A percentile compares a stretch with the other conserved stretches of the same genome.
These are phyloP conservation scores for Tricholoma sp. DNA, from an alignment of 768 basidiomycete species.

Conservation along the genomic window DNA sequence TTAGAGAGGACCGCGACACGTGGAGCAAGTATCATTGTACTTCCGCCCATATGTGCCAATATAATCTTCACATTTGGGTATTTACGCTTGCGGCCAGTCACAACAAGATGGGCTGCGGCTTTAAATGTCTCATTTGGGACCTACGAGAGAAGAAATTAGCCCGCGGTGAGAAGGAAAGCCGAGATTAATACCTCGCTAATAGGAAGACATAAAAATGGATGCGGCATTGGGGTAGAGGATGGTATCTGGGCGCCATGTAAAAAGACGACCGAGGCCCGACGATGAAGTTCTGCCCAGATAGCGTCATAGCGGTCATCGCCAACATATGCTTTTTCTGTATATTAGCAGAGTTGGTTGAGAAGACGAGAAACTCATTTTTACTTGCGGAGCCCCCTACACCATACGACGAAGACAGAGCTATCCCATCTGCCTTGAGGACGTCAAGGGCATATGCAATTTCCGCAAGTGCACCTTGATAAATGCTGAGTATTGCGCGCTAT, in stretches of 20 bases:
- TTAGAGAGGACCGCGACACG: slow-evolving; percentile 64
- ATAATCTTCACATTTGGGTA: slow-evolving; percentile 59
- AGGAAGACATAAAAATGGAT: slow-evolving; percentile 61
- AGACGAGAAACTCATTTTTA: slow-evolving; percentile 22
- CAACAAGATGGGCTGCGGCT: slow-evolving; percentile 73
- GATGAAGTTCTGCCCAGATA: slow-evolving; percentile 68
- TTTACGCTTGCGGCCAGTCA: slow-evolving; percentile 61
- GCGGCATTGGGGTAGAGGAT: slow-evolving; percentile 59
- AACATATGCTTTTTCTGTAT: slow-evolving; percentile 47
- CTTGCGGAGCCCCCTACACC: slow-evolving; percentile 51
- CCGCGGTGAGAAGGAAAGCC: slow-evolving; percentile 2
- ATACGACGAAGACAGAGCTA: slow-evolving; percentile 65
- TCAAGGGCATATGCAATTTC: slow-evolving; percentile 64
- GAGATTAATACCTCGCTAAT: slow-evolving; percentile 50
- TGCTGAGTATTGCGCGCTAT: background rate
- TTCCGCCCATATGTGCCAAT: slow-evolving; percentile 74
- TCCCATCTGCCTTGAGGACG: slow-evolving; percentile 55
- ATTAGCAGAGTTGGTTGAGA: background rate
- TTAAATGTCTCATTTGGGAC: slow-evolving; percentile 82
- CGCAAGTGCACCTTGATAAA: slow-evolving; percentile 42
- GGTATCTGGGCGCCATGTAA: slow-evolving; percentile 68
- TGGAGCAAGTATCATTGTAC: slow-evolving; percentile 55
- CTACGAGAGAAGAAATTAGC: slow-evolving; percentile 26
- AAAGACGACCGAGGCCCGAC: slow-evolving; percentile 57
- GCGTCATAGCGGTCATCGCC: slow-evolving; percentile 60